These are phyloP conservation scores for Citrus australasica DNA, from an alignment of 345 rosid genomes.

Conservation along the genomic window DNA sequence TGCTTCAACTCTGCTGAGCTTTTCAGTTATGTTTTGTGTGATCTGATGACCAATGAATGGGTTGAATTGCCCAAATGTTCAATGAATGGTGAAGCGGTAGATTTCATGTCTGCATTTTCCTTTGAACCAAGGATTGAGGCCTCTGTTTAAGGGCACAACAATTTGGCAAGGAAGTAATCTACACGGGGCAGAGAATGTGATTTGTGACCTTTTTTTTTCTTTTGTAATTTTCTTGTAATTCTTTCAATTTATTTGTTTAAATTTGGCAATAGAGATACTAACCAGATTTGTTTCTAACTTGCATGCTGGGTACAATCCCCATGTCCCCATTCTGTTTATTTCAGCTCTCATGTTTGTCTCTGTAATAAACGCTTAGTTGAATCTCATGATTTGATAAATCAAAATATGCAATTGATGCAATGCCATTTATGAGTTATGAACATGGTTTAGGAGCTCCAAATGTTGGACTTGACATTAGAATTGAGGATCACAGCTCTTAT, in stretches of 20 bases:
- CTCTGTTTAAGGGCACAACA: constrained; percentile 30
- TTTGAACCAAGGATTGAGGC: constrained; percentile 88
- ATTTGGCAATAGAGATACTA: not conserved
- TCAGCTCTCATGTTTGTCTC: not conserved
- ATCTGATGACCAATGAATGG: constrained; percentile 53
- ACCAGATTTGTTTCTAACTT: not conserved
- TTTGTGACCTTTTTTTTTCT: not conserved
- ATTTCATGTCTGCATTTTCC: constrained; percentile 74
- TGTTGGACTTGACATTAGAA: not conserved
- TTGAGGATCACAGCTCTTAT: not conserved
- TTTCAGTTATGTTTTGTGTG: constrained; percentile 52
- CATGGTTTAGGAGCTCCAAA: not conserved
- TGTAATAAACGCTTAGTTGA: not conserved
- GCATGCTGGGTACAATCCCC: not conserved
- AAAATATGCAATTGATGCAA: not conserved
- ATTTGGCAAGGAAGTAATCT: not conserved
- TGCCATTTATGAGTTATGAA: not conserved
- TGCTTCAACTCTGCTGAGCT: constrained; percentile 64
- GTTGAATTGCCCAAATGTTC: constrained; percentile 50
- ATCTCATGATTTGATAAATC: not conserved
- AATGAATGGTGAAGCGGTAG: constrained; percentile 52
- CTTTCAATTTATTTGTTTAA: not conserved
- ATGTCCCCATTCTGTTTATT: not conserved
- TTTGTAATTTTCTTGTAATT: constrained; percentile 1
- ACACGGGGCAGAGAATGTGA: not conserved